Evolutionary conservation across 805 yeast species (phyloP).

Genomic region (Martiniozyma abietophila): DNA sequence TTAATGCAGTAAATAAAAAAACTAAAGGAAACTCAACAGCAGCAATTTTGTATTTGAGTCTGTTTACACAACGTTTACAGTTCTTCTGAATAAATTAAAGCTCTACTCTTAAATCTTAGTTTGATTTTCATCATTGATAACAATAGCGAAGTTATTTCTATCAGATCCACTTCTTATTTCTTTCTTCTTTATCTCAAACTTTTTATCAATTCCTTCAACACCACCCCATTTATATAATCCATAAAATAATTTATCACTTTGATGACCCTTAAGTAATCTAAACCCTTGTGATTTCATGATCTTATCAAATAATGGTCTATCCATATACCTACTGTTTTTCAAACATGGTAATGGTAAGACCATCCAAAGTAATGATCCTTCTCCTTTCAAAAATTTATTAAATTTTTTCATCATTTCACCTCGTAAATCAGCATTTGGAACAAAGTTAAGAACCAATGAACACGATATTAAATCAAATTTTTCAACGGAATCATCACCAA

Average conservation of each 20-base stretch:
- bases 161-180: constrained; percentile 47
- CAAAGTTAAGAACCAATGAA: constrained; percentile 83
- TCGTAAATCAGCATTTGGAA: constrained; percentile 57
- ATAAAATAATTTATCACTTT: constrained; percentile 66
- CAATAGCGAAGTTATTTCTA: constrained; percentile 64
- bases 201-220: constrained; percentile 7
- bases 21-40: too few relatives aligned
- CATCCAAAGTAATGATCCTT: constrained; percentile 45
- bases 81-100: too few relatives aligned
- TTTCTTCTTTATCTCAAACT: constrained; percentile 28
- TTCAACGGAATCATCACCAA: constrained; percentile 28
- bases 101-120: not conserved
- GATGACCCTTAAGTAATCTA: constrained; percentile 33
- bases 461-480: constrained; percentile 65
- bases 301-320: constrained; percentile 2
- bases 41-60: too few relatives aligned
- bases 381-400: constrained; percentile 37
- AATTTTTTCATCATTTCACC: constrained; percentile 71
- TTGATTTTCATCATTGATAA: constrained; percentile 14
- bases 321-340: constrained; percentile 69
- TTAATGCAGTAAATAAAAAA: too few relatives aligned
- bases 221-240: constrained; percentile 52
- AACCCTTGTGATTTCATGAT: constrained; percentile 61
- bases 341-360: constrained; percentile 89
- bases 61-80: too few relatives aligned